Evolutionary conservation across 345 rosid species (phyloP).

Genomic region (Moricandia arvensis): DNA sequence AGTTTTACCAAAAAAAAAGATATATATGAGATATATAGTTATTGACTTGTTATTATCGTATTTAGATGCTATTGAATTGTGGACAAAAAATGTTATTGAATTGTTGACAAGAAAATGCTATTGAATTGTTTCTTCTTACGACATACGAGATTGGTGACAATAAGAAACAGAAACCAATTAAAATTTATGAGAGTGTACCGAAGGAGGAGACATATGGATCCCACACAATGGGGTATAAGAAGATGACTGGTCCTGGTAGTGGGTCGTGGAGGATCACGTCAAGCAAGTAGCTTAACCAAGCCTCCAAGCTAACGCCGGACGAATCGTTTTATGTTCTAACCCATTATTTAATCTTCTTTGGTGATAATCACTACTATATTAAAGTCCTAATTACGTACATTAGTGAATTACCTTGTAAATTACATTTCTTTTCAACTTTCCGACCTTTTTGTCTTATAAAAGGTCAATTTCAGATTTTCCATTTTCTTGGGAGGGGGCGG

Average conservation of each 20-base stretch:
- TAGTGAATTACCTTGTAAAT: constrained; percentile 13
- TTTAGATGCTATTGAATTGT: too few relatives aligned
- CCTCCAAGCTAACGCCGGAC: constrained; percentile 29
- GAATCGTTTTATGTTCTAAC: constrained; percentile 4
- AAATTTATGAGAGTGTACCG: background rate
- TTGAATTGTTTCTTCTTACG: background rate
- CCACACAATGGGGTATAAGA: constrained; percentile 22
- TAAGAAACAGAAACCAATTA: background rate
- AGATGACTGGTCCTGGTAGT: constrained; percentile 21
- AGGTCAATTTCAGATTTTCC: background rate
- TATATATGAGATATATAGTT: too few relatives aligned
- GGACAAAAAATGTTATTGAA: too few relatives aligned
- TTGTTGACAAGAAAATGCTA: too few relatives aligned
- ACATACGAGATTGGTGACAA: constrained; percentile 8
- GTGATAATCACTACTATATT: constrained; percentile 10
- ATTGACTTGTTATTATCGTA: too few relatives aligned
- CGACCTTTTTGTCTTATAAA: background rate
- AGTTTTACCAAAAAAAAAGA: too few relatives aligned
- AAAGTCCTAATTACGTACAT: constrained; percentile 13
- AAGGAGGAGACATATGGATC: constrained; percentile 22
- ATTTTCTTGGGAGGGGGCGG: background rate
- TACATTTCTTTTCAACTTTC: constrained; percentile 22
- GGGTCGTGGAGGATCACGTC: constrained; percentile 28
- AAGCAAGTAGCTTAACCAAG: constrained; percentile 29
- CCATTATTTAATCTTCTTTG: constrained; percentile 2